Conservation (phyloP, 2,329 filamentous ascomycete species). For the Sclerotinia glacialis region DNA sequence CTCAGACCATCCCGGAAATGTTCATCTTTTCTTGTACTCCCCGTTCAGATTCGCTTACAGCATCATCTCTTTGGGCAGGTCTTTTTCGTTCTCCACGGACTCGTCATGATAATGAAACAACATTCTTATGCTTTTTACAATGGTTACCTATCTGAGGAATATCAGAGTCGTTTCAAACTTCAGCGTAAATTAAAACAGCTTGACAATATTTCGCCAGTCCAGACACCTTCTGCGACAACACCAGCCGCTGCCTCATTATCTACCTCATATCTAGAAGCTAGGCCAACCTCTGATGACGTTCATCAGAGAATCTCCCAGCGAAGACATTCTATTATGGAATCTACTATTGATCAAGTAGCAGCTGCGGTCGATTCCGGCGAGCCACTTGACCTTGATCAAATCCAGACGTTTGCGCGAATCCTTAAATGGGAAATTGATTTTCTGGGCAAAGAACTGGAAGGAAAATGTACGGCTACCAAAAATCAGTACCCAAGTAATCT, state of each 20-base stretch:
- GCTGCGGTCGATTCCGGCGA: constrained; percentile 59
- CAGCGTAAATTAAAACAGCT: constrained; percentile 54
- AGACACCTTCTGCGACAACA: constrained; percentile 45
- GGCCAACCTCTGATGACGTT: constrained; percentile 44
- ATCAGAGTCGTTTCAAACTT: constrained; percentile 50
- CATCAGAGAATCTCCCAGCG: constrained; percentile 45
- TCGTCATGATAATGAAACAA: constrained; percentile 81
- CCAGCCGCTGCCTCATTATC: constrained; percentile 46
- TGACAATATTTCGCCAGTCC: constrained; percentile 50
- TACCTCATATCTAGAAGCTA: constrained; percentile 46
- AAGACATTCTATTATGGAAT: constrained; percentile 28
- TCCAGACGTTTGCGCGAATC: constrained; percentile 61
- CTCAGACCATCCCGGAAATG: not conserved
- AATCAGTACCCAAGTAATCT: constrained; percentile 68
- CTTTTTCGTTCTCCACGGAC: constrained; percentile 70
- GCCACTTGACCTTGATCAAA: constrained; percentile 60
- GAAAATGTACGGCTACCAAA: constrained; percentile 51
- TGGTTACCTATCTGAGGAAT: constrained; percentile 63
- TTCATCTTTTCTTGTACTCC: not conserved
- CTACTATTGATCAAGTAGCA: constrained; percentile 60
- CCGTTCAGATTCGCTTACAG: constrained; percentile 3
- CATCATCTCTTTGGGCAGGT: constrained; percentile 5
- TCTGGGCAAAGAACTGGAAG: constrained; percentile 59
- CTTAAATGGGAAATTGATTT: constrained; percentile 60
- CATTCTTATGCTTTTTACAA: constrained; percentile 60